Evolutionary conservation across 495 filamentous ascomycete species (phyloP).

Genomic region (Apodospora peruviana): DNA sequence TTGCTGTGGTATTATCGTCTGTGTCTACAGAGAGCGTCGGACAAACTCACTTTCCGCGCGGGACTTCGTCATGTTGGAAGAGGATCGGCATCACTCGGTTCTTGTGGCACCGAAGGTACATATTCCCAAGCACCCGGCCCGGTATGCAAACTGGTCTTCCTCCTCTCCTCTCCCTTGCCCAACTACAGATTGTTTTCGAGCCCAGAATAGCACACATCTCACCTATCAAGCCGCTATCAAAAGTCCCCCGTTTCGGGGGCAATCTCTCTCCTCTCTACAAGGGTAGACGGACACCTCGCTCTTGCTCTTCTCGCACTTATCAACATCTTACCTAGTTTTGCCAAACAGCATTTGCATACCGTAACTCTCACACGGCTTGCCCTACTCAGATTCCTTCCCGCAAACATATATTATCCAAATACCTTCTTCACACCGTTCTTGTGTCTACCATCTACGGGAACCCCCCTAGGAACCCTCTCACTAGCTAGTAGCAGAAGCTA

Average conservation of each 20-base stretch:
- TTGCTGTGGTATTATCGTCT: too few species aligned
- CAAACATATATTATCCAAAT: background rate
- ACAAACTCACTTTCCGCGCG: too few species aligned
- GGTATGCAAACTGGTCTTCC: background rate
- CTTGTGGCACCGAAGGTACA: background rate
- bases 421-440: background rate
- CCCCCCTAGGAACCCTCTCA: too few species aligned
- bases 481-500: background rate
- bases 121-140: background rate
- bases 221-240: conserved; percentile 1
- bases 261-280: conserved; percentile 4
- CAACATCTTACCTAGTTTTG: too few species aligned
- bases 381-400: too few species aligned
- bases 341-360: background rate
- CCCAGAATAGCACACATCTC: conserved; percentile 6
- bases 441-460: too few species aligned
- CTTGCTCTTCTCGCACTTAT: too few species aligned
- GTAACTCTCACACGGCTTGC: background rate
- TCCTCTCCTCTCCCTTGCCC: background rate
- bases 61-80: too few species aligned
- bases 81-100: background rate
- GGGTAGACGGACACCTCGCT: conserved; percentile 1
- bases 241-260: conserved; percentile 23
- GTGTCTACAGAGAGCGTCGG: too few species aligned
- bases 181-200: background rate